A percentile compares a stretch with the other conserved stretches of the same genome.
Conservation (phyloP, 768 basidiomycete species). For the Rhizopogon rudus region DNA sequence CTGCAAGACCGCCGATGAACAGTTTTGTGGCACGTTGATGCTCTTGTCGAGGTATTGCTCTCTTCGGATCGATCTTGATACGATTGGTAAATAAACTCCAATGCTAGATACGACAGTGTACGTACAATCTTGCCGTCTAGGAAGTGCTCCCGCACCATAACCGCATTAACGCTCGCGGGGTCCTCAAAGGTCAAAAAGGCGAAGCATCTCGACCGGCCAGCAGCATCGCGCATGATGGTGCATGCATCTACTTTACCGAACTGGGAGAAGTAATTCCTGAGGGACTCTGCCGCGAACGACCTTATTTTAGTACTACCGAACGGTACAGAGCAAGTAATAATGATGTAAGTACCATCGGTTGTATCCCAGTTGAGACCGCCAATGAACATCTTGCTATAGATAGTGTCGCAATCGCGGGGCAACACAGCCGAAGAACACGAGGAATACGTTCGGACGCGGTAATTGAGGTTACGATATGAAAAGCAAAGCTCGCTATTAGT, state of each 20-base stretch:
- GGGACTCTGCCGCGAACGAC: constrained; percentile 48
- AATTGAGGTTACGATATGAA: constrained; percentile 24
- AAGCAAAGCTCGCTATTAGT: constrained; percentile 73
- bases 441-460: constrained; percentile 20
- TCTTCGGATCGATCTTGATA: constrained; percentile 97
- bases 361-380: constrained; percentile 99
- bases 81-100: constrained; percentile 8
- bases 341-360: constrained; percentile 80
- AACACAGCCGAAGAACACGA: constrained; percentile 14
- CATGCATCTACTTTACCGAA: constrained; percentile 97
- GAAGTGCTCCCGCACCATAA: constrained; percentile 92
- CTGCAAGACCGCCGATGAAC: constrained; percentile 93
- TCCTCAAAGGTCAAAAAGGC: constrained; percentile 97
- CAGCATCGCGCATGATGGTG: constrained; percentile 97
- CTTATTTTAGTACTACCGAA: constrained; percentile 41
- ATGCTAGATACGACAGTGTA: constrained; percentile 21
- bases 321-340: constrained; percentile 31
- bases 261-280: constrained; percentile 87
- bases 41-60: constrained; percentile 95
- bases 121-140: constrained; percentile 97
- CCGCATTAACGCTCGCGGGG: constrained; percentile 87
- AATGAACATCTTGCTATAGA: constrained; percentile 98
- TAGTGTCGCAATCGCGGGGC: constrained; percentile 21
- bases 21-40: constrained; percentile 91
- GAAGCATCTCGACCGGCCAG: constrained; percentile 93